Percentiles rank a stretch among this genome's conserved stretches.
Evolutionary conservation across 1,284 basidiomycete genomes (phyloP).

Genomic region (Cystobasidium slooffiae): DNA sequence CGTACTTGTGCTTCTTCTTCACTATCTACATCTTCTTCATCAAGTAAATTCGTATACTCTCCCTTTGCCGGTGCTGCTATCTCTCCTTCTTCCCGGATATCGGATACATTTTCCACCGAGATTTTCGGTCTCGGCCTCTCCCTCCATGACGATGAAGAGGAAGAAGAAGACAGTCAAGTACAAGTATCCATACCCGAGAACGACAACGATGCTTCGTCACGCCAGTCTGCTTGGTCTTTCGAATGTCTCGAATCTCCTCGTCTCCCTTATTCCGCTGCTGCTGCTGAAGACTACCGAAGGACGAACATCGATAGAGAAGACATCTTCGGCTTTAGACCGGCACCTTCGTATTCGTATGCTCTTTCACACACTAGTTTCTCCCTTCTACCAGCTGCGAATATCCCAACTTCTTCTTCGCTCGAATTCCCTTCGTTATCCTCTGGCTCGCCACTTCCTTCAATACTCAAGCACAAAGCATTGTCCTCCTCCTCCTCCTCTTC

Average conservation of each 20-base stretch:
- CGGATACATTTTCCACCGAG: slow-evolving; percentile 6
- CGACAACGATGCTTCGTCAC: too few species aligned
- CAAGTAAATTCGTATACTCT: slow-evolving; percentile 9
- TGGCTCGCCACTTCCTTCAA: too few species aligned
- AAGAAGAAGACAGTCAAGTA: slow-evolving; percentile 1
- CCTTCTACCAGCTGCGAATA: slow-evolving; percentile 16
- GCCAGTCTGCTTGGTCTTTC: too few species aligned
- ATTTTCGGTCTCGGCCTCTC: slow-evolving; percentile 7
- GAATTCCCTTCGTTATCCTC: too few species aligned
- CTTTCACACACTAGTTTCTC: slow-evolving; percentile 1
- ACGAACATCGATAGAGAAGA: too few species aligned
- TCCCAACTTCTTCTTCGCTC: background rate
- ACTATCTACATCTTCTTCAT: background rate
- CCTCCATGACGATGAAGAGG: background rate
- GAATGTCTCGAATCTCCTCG: background rate
- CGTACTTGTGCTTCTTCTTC: background rate
- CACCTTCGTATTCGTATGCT: slow-evolving; percentile 24
- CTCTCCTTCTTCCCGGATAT: background rate
- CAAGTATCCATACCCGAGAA: background rate
- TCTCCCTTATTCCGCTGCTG: background rate
- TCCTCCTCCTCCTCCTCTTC: slow-evolving; percentile 1
- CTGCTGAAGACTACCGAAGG: too few species aligned
- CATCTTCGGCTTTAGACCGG: slow-evolving; percentile 11
- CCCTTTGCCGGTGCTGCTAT: slow-evolving; percentile 6
- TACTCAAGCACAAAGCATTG: background rate